Evolutionary conservation across 345 rosid species (phyloP), one percentile per base, ranked within the genome.

Genomic region (Dovyalis caffra): DNA sequence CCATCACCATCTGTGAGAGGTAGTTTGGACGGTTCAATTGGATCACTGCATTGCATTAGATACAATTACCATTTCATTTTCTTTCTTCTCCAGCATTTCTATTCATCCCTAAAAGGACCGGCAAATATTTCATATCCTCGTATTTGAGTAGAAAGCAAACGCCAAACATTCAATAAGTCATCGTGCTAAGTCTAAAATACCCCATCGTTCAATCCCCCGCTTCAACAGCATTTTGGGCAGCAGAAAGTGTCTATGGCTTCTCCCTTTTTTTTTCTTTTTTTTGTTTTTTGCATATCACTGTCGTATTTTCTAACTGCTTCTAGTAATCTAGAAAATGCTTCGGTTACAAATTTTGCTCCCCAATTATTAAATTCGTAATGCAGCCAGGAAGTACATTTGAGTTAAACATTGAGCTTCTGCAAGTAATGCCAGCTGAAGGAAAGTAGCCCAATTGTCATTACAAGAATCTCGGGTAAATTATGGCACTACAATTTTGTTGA

Each of bases 381-480:
- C 93, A 94, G 98, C 95, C 95, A 16, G 95, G 91, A 61, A 86
- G 85, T 18, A 80, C 91, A 45, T 92, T 94, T 77, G 97, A 88
- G 74, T 81, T 94, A 68, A 90, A 92, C 65, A 88, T 92, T 8
- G 97, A 94, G 90, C 97, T 94, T 83, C 81, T 94, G 86, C 80
- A 84, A 85, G 88, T 88, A 74, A 81, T 58, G 68, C 80, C 80
- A 4, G 77, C 93, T 0, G 83, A 83, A 72, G 85, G 78, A 49
- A 84, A 83, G 78, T 85, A 78, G 66, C 28, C 23, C 15, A 38
- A 2, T 34, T 31, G 14, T 29, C 75, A 60, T n/a, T 64, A 7
- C 58, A 29, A 62, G 31, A 29, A 47, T 65, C n/a, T n/a, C n/a
- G n/a, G n/a, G n/a, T n/a, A n/a, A n/a, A n/a, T n/a, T n/a, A 31